Conservation (phyloP, 1,139 yeast genomes). For the Saccharomyces hybrid region DNA sequence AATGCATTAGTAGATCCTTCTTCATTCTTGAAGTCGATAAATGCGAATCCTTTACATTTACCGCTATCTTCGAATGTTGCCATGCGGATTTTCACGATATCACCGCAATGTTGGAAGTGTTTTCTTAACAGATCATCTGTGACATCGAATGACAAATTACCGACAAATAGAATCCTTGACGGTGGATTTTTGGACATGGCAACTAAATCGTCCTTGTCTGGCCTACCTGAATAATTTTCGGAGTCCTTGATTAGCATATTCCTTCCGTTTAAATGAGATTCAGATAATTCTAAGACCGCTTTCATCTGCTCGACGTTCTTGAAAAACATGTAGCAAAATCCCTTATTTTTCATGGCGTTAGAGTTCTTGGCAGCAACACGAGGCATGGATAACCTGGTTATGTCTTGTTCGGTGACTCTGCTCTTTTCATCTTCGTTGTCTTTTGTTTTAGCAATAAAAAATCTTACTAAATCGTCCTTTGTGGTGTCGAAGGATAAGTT, state of each 20-base stretch:
- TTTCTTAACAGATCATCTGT: constrained; percentile 68
- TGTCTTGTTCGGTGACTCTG: constrained; percentile 38
- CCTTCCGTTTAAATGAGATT: constrained; percentile 69
- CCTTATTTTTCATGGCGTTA: constrained; percentile 50
- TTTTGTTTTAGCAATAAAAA: constrained; percentile 52
- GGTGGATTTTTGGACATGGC: constrained; percentile 69
- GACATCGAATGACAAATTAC: constrained; percentile 90
- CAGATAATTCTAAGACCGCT: constrained; percentile 62
- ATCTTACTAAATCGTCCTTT: constrained; percentile 62
- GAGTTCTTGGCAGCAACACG: constrained; percentile 41
- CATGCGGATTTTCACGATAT: constrained; percentile 76
- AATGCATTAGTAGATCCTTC: constrained; percentile 79
- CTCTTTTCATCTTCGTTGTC: constrained; percentile 34
- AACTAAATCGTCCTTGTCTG: constrained; percentile 45
- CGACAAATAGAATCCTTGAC: constrained; percentile 81
- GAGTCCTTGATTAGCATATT: constrained; percentile 78
- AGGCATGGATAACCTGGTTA: constrained; percentile 60
- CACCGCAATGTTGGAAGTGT: constrained; percentile 73
- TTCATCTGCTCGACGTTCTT: constrained; percentile 52
- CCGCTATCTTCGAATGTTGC: constrained; percentile 96
- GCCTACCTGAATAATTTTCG: constrained; percentile 80
- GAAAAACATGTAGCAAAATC: constrained; percentile 89
- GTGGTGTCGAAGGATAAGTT: constrained; percentile 81
- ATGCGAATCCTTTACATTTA: constrained; percentile 94
- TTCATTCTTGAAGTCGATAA: constrained; percentile 75